Evolutionary conservation across 169 alveolate genomes (phyloP).

Genomic region (Plasmodium relictum): DNA sequence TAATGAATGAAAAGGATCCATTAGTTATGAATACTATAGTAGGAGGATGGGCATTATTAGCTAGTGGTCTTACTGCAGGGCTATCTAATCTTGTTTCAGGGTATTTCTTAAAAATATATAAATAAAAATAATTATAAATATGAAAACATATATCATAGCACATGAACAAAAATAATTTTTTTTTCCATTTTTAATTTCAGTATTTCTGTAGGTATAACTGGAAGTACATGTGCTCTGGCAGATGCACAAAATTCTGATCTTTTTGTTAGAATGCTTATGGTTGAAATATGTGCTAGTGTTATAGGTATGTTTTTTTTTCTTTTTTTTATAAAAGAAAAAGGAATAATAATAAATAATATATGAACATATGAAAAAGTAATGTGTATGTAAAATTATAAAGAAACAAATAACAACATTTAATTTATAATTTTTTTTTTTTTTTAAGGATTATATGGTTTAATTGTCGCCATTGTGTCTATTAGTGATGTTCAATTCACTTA

Average conservation of each 20-base stretch:
- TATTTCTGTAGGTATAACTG: constrained; percentile 99
- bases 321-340: background rate
- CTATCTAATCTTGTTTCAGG: constrained; percentile 98
- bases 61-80: constrained; percentile 99
- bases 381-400: background rate
- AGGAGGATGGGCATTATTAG: constrained; percentile 97
- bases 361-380: background rate
- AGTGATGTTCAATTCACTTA: constrained; percentile 66
- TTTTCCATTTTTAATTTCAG: constrained; percentile 68
- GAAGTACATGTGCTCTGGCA: constrained; percentile 99
- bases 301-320: constrained; percentile 89
- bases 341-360: background rate
- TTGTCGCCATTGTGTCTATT: constrained; percentile 73
- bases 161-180: background rate
- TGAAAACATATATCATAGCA: no score
- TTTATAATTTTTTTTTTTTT: constrained; percentile 15
- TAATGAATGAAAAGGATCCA: constrained; percentile 66
- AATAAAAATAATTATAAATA: background rate
- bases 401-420: constrained; percentile 3
- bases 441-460: constrained; percentile 67
- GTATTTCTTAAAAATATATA: constrained; percentile 77
- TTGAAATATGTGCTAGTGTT: constrained; percentile 99
- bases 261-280: constrained; percentile 98
- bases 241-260: constrained; percentile 99
- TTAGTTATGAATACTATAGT: constrained; percentile 81